phyloP scores from a whole-genome alignment of 2,329 filamentous ascomycete species.

The Paecilomyces variotii region DNA sequence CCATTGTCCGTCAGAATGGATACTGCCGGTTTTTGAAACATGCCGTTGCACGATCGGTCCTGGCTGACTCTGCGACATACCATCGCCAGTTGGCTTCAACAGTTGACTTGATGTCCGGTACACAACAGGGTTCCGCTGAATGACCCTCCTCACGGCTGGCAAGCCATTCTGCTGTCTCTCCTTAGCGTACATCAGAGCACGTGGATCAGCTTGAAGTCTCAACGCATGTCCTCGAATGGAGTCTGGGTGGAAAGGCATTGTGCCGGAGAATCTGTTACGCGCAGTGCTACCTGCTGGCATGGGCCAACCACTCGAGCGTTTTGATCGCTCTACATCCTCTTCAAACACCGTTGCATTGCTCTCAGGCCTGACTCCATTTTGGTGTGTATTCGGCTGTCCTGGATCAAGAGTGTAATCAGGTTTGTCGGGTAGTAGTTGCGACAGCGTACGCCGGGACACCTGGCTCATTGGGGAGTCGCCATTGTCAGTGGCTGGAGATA shows the following conservation, averaged over 20 bases:
- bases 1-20: not conserved
- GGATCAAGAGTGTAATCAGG: conserved; percentile 28
- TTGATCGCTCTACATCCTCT: conserved; percentile 22
- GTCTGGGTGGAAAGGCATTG: not conserved
- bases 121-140: not conserved
- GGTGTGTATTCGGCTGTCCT: conserved; percentile 27
- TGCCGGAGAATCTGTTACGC: conserved; percentile 1
- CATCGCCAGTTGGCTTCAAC: not conserved
- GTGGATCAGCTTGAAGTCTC: conserved; percentile 28
- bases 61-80: not conserved
- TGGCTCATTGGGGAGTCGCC: conserved; percentile 22
- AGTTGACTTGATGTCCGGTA: not conserved
- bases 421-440: conserved; percentile 28
- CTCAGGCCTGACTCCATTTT: conserved; percentile 13
- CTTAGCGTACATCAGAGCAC: conserved; percentile 24
- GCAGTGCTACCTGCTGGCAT: conserved; percentile 1
- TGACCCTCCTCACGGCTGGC: not conserved
- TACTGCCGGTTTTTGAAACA: conserved; percentile 8
- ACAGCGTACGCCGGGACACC: conserved; percentile 29
- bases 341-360: conserved; percentile 32
- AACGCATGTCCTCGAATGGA: conserved; percentile 9
- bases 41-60: not conserved
- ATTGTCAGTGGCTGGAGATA: conserved; percentile 19
- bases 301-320: conserved; percentile 7
- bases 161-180: conserved; percentile 8